Conservation (phyloP, 2,329 filamentous ascomycete genomes). For the Epichloe amarillans region DNA sequence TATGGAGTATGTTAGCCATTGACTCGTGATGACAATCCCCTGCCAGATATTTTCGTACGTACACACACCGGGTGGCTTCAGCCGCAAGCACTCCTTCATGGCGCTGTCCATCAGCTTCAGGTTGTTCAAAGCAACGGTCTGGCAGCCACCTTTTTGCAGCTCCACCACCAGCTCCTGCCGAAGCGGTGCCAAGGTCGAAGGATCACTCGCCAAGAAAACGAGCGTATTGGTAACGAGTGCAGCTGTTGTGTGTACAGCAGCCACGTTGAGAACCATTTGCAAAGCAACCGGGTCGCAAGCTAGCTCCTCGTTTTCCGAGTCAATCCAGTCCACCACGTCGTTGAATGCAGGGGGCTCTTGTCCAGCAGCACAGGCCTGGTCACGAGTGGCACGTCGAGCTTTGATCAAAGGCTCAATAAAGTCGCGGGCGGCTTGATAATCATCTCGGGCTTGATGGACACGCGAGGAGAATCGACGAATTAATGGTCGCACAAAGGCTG, state of each 20-base stretch:
- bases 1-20: not conserved
- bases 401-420: conserved; percentile 7
- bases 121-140: conserved; percentile 5
- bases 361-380: not conserved
- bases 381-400: conserved; percentile 3
- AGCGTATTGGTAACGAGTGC: conserved; percentile 7
- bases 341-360: not conserved
- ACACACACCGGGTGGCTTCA: conserved; percentile 7
- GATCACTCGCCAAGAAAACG: conserved; percentile 4
- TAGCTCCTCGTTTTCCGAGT: conserved; percentile 6
- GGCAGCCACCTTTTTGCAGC: conserved; percentile 3
- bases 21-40: not conserved
- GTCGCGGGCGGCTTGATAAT: conserved; percentile 5
- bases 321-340: conserved; percentile 8
- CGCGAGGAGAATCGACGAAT: conserved; percentile 5
- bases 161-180: conserved; percentile 3
- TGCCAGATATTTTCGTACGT: not conserved
- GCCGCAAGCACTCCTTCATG: conserved; percentile 6
- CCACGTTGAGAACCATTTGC: conserved; percentile 7
- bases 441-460: conserved; percentile 3
- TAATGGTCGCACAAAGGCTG: conserved; percentile 2
- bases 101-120: conserved; percentile 7
- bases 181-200: conserved; percentile 1
- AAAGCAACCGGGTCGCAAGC: conserved; percentile 7
- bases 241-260: conserved; percentile 6